These are phyloP conservation scores for Daldinia vernicosa DNA, from an alignment of 495 filamentous ascomycete genomes.

Conservation along the genomic window DNA sequence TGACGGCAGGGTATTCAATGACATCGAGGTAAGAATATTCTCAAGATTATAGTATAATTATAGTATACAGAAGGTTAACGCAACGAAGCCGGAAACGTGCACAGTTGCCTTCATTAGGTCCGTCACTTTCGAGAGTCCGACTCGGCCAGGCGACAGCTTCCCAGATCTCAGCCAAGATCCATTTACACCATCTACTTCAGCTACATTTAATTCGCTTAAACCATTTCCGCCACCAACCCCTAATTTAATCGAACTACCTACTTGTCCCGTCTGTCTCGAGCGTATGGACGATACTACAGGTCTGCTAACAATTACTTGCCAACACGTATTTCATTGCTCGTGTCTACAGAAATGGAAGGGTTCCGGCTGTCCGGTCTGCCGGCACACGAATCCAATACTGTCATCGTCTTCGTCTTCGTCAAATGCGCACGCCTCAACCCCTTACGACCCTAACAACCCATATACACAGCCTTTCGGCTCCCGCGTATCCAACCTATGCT, in stretches of 20 bases:
- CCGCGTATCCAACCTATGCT: constrained; percentile 65
- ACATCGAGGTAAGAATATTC: constrained; percentile 80
- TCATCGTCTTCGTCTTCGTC: constrained; percentile 36
- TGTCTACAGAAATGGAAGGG: constrained; percentile 97
- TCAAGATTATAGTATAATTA: neutral
- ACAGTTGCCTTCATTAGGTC: constrained; percentile 96
- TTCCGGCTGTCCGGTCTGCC: constrained; percentile 91
- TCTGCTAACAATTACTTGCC: constrained; percentile 92
- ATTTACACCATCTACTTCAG: constrained; percentile 65
- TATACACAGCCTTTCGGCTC: constrained; percentile 61
- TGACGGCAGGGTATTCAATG: constrained; percentile 95
- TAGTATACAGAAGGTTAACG: constrained; percentile 34
- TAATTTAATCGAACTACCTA: constrained; percentile 88
- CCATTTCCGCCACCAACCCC: constrained; percentile 93
- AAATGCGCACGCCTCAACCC: constrained; percentile 29
- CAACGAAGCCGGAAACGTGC: constrained; percentile 84
- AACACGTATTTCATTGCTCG: constrained; percentile 97
- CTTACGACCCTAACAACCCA: constrained; percentile 52
- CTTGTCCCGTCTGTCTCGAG: constrained; percentile 95
- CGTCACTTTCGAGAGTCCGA: constrained; percentile 69
- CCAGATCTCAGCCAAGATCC: constrained; percentile 72
- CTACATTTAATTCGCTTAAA: constrained; percentile 69
- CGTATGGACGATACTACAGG: constrained; percentile 98
- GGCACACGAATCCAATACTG: constrained; percentile 71
- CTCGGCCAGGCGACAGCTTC: constrained; percentile 54